Base-by-base conservation (phyloP, 768 basidiomycete genomes). In the Russula foetens region DNA sequence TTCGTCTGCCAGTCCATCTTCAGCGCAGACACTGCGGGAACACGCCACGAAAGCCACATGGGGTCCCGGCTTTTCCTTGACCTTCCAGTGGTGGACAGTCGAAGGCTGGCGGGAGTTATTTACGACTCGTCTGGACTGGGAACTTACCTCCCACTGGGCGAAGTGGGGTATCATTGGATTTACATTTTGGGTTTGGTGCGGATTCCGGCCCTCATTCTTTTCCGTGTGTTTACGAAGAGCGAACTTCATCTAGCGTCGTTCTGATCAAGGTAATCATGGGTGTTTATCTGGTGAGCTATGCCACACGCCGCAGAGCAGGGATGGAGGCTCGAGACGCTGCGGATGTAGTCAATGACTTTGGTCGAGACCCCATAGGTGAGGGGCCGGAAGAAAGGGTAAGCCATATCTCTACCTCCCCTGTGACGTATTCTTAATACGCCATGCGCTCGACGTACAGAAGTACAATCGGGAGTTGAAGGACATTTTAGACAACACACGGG, bases 181-280 rank as follows among this genome's bases (percentile, higher is more conserved):
- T 12, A 71, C 87, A 9, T 83, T 85, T 65, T 98, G 96, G 96
- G 74, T 89, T 11, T 96, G 93, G 93, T 94, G 60, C 58, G 83
- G 75, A 14, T 19, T 45, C 9, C 50, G n/a, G 1, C 12, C 57
- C 6, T 8, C 47, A 17, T 45, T 24, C 45, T 29, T 14, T 12
- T 11, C 5, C 28, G 12, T 23, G 33, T 55, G 35, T 38, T 49
- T 31, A 26, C n/a, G 41, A 23, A 11, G 11, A 23, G 53, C 28
- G 21, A n/a, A n/a, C 51, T n/a, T 26, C 11, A 24, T 21, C 23
- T 65, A 89, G 93, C 69, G 82, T 88, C 65, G 81, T 97, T 9
- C 86, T 88, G 4, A 76, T 98, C 65, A 98, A 99, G 73, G 78
- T 98, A 35, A 86, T 98, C n/a, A 80, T 98, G 49, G 96, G 96